Conservation (phyloP, 1,139 yeast genomes). For the Geotrichum reessii region DNA sequence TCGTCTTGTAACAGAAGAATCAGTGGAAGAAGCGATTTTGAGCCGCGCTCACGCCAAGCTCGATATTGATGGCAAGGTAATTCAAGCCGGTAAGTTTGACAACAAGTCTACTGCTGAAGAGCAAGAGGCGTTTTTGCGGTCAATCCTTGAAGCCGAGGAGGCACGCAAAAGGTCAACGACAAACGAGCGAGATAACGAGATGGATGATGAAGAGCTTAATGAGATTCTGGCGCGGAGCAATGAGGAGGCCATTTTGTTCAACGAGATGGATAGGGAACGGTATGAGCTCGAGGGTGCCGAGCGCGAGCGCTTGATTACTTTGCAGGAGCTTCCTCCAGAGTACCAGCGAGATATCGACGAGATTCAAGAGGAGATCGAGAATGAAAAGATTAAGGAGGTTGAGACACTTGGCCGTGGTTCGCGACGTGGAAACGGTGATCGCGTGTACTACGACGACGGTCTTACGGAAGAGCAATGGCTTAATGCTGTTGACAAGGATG, state of each 20-base stretch:
- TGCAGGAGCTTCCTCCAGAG: slow-evolving; percentile 70
- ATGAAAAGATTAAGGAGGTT: slow-evolving; percentile 14
- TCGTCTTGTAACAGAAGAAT: slow-evolving; percentile 84
- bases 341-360: slow-evolving; percentile 66
- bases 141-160: slow-evolving; percentile 77
- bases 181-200: slow-evolving; percentile 55
- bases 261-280: slow-evolving; percentile 67
- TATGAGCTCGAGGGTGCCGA: slow-evolving; percentile 25
- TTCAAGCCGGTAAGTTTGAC: slow-evolving; percentile 98
- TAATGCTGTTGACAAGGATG: slow-evolving; percentile 64
- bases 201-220: slow-evolving; percentile 65
- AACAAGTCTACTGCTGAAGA: slow-evolving; percentile 95
- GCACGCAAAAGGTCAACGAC: slow-evolving; percentile 42
- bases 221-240: slow-evolving; percentile 81
- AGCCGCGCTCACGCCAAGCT: slow-evolving; percentile 92
- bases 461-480: slow-evolving; percentile 94
- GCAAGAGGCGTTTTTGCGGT: slow-evolving; percentile 87
- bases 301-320: slow-evolving; percentile 54
- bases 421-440: slow-evolving; percentile 47
- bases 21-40: slow-evolving; percentile 89
- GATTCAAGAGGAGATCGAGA: slow-evolving; percentile 43
- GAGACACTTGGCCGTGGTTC: slow-evolving; percentile 60
- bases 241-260: slow-evolving; percentile 60
- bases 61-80: slow-evolving; percentile 95
- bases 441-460: slow-evolving; percentile 86